A percentile compares a stretch with the other conserved stretches of the same genome.
phyloP scores from a whole-genome alignment of 768 basidiomycete genomes.

The Boletellus emodensis region DNA sequence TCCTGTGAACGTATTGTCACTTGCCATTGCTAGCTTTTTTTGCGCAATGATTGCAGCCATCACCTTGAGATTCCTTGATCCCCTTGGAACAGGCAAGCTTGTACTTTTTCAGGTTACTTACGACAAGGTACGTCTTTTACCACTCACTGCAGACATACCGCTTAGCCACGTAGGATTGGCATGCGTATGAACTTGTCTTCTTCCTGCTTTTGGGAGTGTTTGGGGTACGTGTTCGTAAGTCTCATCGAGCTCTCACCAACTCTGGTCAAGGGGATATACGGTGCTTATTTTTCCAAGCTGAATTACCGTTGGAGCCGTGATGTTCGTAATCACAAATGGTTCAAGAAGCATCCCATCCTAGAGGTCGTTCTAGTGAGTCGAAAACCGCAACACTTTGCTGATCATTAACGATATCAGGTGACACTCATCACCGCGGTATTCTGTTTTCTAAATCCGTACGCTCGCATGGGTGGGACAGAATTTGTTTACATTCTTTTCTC shows the following conservation, averaged over 20 bases:
- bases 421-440: conserved; percentile 72
- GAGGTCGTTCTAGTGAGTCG: conserved; percentile 76
- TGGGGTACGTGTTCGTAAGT: conserved; percentile 52
- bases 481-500: conserved; percentile 89
- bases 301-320: conserved; percentile 87
- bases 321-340: conserved; percentile 78
- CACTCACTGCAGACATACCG: not conserved
- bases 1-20: not conserved
- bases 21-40: conserved; percentile 70
- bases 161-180: conserved; percentile 68
- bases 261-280: conserved; percentile 74
- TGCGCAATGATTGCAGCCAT: conserved; percentile 98
- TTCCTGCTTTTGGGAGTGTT: conserved; percentile 87
- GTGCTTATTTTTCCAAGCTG: conserved; percentile 87
- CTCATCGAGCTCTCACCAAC: conserved; percentile 6
- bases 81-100: conserved; percentile 92
- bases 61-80: conserved; percentile 88
- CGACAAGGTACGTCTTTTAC: conserved; percentile 51
- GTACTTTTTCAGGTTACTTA: conserved; percentile 92
- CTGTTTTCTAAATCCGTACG: conserved; percentile 85
- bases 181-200: conserved; percentile 80
- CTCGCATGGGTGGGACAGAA: conserved; percentile 93
- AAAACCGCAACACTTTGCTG: not conserved
- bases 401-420: conserved; percentile 45
- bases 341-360: conserved; percentile 70